phyloP scores from a whole-genome alignment of 805 yeast genomes.

The Lipomyces yamanashiensis region DNA sequence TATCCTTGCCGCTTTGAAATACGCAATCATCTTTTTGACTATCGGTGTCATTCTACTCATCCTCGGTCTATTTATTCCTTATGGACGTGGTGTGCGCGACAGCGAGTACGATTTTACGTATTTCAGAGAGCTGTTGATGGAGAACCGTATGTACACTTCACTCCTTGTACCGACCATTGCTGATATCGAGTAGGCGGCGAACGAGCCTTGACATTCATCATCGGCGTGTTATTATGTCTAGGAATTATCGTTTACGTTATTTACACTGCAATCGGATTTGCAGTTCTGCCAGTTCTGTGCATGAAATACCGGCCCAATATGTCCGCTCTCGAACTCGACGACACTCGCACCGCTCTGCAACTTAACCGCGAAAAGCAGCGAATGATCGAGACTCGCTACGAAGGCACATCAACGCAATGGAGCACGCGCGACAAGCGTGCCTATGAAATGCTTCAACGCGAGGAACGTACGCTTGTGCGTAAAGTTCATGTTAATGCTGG shows the following conservation, averaged over 20 bases:
- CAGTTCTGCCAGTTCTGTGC: slow-evolving; percentile 34
- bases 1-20: slow-evolving; percentile 33
- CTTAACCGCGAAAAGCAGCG: slow-evolving; percentile 41
- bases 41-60: slow-evolving; percentile 29
- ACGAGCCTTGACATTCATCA: slow-evolving; percentile 34
- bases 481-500: slow-evolving; percentile 32
- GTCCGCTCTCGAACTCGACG: slow-evolving; percentile 31
- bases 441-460: slow-evolving; percentile 38
- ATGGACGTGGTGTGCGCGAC: slow-evolving; percentile 32
- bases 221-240: slow-evolving; percentile 34
- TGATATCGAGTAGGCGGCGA: slow-evolving; percentile 27
- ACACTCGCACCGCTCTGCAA: slow-evolving; percentile 34
- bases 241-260: slow-evolving; percentile 35
- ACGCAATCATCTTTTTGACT: slow-evolving; percentile 27
- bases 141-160: slow-evolving; percentile 27
- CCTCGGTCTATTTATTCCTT: slow-evolving; percentile 35
- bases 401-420: slow-evolving; percentile 36
- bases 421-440: slow-evolving; percentile 39
- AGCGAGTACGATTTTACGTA: slow-evolving; percentile 31
- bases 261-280: slow-evolving; percentile 37
- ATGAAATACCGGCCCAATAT: slow-evolving; percentile 31
- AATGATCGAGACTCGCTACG: slow-evolving; percentile 38
- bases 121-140: slow-evolving; percentile 31
- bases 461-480: slow-evolving; percentile 38
- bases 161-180: neutral